A percentile compares a stretch with the other conserved stretches of the same genome.
These are phyloP conservation scores for Mycena rebaudengoi DNA, from an alignment of 768 basidiomycete species.

Conservation along the genomic window DNA sequence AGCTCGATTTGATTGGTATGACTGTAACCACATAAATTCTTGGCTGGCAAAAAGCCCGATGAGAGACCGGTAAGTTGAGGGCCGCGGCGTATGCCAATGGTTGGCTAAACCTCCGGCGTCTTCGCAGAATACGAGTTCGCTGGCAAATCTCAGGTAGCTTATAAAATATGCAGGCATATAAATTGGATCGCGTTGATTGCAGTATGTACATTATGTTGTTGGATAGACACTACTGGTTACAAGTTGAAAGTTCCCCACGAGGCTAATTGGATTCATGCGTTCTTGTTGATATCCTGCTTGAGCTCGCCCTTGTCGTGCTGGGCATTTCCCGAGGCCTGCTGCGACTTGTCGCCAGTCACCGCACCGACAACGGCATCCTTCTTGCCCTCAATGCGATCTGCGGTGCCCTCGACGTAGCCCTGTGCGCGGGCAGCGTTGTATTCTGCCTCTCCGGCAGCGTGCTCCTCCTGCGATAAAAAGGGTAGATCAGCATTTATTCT, in stretches of 20 bases:
- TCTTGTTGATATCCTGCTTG: slow-evolving; percentile 55
- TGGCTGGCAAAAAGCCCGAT: no score
- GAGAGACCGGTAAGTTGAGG: no score
- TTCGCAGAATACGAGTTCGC: no score
- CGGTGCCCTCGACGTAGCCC: slow-evolving; percentile 44
- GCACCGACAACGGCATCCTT: slow-evolving; percentile 44
- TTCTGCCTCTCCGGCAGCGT: slow-evolving; percentile 45
- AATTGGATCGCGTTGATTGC: no score
- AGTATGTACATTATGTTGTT: no score
- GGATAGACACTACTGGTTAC: no score
- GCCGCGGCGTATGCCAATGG: no score
- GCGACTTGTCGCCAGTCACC: slow-evolving; percentile 44
- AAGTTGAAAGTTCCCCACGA: not conserved
- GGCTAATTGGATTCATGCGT: not conserved
- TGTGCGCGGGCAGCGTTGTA: slow-evolving; percentile 43
- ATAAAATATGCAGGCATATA: no score
- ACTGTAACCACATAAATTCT: no score
- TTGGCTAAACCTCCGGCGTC: no score
- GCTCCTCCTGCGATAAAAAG: slow-evolving; percentile 39
- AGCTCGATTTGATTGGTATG: no score
- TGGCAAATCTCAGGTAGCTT: no score
- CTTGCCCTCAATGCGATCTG: slow-evolving; percentile 44
- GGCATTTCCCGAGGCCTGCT: slow-evolving; percentile 47
- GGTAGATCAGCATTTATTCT: slow-evolving; percentile 41
- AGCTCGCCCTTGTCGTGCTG: slow-evolving; percentile 56